Evolutionary conservation across 257 asterid genomes (phyloP).

Genomic region (Jacaranda mimosifolia): DNA sequence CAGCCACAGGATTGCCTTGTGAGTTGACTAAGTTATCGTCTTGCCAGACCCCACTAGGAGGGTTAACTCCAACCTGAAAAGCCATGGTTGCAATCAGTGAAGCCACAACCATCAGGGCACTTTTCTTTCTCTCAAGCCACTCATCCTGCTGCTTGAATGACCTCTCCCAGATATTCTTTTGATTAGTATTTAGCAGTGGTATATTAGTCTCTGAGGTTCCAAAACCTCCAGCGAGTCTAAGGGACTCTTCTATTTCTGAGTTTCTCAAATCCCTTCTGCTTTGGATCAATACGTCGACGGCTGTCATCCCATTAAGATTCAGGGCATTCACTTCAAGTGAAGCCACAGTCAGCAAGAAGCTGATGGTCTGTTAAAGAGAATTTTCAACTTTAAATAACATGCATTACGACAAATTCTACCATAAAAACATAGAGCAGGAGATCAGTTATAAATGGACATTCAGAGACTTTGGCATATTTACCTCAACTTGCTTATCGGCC

Average conservation of each 20-base stretch:
- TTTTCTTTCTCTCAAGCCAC: constrained; percentile 31
- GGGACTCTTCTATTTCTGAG: too few relatives aligned
- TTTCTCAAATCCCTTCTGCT: too few relatives aligned
- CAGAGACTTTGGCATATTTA: too few relatives aligned
- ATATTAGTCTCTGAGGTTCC: not conserved
- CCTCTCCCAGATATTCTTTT: not conserved
- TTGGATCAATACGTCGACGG: too few relatives aligned
- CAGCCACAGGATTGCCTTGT: not conserved
- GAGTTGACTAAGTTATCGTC: not conserved
- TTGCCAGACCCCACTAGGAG: constrained; percentile 47
- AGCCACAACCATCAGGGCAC: constrained; percentile 48
- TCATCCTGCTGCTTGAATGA: not conserved
- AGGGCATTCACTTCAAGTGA: not conserved
- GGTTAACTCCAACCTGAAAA: constrained; percentile 44
- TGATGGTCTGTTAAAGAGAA: constrained; percentile 5
- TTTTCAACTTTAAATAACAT: too few relatives aligned
- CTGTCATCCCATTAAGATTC: too few relatives aligned
- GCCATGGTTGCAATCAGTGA: constrained; percentile 47
- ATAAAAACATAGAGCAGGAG: too few relatives aligned
- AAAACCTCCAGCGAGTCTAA: too few relatives aligned
- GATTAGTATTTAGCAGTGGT: not conserved
- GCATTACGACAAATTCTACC: too few relatives aligned
- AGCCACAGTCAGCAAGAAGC: not conserved
- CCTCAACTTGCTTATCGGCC: too few relatives aligned
- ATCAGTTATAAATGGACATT: too few relatives aligned